Base-by-base conservation (phyloP, 1,284 basidiomycete genomes). In the Rhodofomes roseus region DNA sequence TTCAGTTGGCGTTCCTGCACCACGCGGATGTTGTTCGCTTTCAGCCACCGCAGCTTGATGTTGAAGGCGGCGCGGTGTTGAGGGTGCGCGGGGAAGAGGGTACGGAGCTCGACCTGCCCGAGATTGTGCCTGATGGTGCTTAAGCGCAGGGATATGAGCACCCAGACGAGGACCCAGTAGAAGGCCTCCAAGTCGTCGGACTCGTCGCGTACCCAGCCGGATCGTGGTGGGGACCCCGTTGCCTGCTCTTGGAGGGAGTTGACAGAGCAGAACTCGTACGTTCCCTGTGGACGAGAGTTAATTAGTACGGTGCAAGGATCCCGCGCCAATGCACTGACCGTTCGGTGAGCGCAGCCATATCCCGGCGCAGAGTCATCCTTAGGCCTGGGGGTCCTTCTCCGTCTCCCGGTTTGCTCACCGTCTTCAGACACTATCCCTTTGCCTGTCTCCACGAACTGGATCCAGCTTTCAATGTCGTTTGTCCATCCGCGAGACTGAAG, bases 111-210 rank as follows among this genome's bases (percentile, higher is more conserved):
- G 61, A 20, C 5, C 7, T 11, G 43, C 11, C 23, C 20, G 22
- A 44, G 22, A 22, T 44, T 59, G 25, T 62, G 52, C 7, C 57
- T 59, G 2, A 64, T 16, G 31, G 11, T 34, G 31, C 31, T 11
- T 34, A 4, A 5, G 31, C 31, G 31, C 5, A 34, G 31, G n/a
- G n/a, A n/a, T n/a, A n/a, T n/a, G 16, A 60, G 50, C 14, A 62
- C 46, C 57, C 57, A 62, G 20, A 64, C 18, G 4, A 64, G 48
- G 31, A 61, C 52, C 63, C 63, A 64, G 41, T 48, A 56, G 53
- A 58, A 60, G 0, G 60, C 62, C 23, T 64, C 63, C 1, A 64
- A 53, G 43, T 64, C 63, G 37, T 64, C 60, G 3, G 54, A 22
- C 12, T 29, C 23, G 2, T 44, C 37, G 9, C 60, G 60, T 2